phyloP scores from a whole-genome alignment of 2,329 filamentous ascomycete genomes.

The Colletotrichum theobromicola region DNA sequence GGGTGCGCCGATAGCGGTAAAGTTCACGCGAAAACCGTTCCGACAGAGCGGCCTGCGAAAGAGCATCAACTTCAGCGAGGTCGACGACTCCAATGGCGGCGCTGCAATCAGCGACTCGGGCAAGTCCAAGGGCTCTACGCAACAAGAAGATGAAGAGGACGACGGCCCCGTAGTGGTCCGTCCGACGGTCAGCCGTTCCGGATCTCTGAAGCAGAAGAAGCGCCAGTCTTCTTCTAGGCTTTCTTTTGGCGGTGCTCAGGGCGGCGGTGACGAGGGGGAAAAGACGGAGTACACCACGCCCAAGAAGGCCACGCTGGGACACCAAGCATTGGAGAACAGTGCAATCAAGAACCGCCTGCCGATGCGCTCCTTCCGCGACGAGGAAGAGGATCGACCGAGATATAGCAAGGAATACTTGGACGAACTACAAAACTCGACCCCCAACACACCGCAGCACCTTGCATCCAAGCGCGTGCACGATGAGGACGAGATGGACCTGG shows the following conservation, averaged over 20 bases:
- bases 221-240: conserved; percentile 69
- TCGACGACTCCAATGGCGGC: conserved; percentile 23
- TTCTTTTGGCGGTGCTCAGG: conserved; percentile 67
- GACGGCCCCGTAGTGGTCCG: conserved; percentile 54
- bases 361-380: conserved; percentile 56
- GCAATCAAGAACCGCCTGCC: conserved; percentile 65
- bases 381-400: conserved; percentile 72
- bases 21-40: conserved; percentile 52
- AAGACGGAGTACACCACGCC: conserved; percentile 62
- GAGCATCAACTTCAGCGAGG: conserved; percentile 53
- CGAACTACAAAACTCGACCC: conserved; percentile 85
- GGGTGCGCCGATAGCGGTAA: conserved; percentile 7
- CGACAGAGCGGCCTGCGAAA: conserved; percentile 65
- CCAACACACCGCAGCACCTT: conserved; percentile 76
- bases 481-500: conserved; percentile 59
- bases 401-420: conserved; percentile 89
- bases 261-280: conserved; percentile 57
- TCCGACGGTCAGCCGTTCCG: conserved; percentile 50
- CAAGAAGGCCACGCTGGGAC: conserved; percentile 67
- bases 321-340: conserved; percentile 71
- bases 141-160: conserved; percentile 45
- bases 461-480: conserved; percentile 48
- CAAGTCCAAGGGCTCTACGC: conserved; percentile 24
- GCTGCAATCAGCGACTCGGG: neutral
- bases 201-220: conserved; percentile 69